phyloP scores from a whole-genome alignment of 1,139 yeast species.

The Wickerhamiella infanticola region DNA sequence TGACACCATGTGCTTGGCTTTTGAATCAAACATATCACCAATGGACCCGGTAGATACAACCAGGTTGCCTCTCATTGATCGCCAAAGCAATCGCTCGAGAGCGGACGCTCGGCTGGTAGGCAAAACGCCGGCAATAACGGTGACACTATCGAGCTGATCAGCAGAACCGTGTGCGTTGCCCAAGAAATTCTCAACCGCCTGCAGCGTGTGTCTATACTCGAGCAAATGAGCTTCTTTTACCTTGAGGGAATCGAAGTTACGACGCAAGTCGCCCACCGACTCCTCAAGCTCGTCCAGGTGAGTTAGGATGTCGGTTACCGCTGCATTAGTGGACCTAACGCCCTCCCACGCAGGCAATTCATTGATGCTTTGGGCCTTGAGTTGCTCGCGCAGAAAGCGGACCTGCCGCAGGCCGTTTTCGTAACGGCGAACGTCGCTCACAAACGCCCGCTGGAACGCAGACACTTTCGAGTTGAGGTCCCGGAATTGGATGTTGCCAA shows the following conservation, averaged over 20 bases:
- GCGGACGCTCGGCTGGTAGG: constrained; percentile 52
- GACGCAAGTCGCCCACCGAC: constrained; percentile 41
- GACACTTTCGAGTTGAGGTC: constrained; percentile 68
- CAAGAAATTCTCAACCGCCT: constrained; percentile 57
- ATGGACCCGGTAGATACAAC: constrained; percentile 59
- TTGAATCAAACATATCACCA: constrained; percentile 38
- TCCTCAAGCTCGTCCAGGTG: constrained; percentile 50
- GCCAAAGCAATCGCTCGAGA: constrained; percentile 81
- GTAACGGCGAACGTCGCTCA: constrained; percentile 56
- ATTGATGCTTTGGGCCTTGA: constrained; percentile 6
- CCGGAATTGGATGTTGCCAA: constrained; percentile 79
- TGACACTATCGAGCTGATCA: constrained; percentile 13
- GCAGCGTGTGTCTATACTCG: constrained; percentile 43
- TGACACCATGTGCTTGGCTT: constrained; percentile 32
- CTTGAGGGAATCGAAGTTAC: constrained; percentile 39
- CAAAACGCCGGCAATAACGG: constrained; percentile 74
- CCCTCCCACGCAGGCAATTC: constrained; percentile 15
- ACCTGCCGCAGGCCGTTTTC: constrained; percentile 52
- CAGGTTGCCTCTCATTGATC: constrained; percentile 80
- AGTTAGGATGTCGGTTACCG: constrained; percentile 61
- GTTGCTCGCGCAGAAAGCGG: constrained; percentile 16
- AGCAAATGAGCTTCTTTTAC: constrained; percentile 39
- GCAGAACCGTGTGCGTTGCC: constrained; percentile 18
- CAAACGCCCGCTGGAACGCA: constrained; percentile 79
- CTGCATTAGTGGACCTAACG: constrained; percentile 18